Base-by-base conservation (phyloP, 2,329 filamentous ascomycete genomes). In the Phyllosticta citribraziliensis region DNA sequence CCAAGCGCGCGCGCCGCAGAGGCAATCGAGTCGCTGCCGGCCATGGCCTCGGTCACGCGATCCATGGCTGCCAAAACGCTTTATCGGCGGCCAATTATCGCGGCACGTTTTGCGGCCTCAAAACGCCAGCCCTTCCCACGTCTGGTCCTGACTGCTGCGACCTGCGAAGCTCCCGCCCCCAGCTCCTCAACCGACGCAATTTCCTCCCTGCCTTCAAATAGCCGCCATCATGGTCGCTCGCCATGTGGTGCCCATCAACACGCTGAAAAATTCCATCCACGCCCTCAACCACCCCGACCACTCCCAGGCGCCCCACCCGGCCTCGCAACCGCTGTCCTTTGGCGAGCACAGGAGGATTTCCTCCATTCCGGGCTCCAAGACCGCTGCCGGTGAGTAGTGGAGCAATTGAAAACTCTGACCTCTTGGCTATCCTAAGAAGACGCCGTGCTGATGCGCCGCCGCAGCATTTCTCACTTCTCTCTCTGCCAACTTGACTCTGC, bases 381-480 rank as follows among this genome's bases (percentile, higher is more conserved):
- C 73, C 27, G 72, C 70, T 63, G 73, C 73, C 63, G 72, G 73
- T 74, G 69, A 65, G 72, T 72, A 63, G n/a, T 56, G 53, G 51
- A 61, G 50, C 19, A 17, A 17, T 22, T 35, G 27, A 47, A 40
- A 40, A 30, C 5, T 40, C 55, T 19, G 17, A 10, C 14, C 52
- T 51, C 6, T 52, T 33, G 22, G n/a, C 35, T 30, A 35, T 12
- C 27, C 51, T 19, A n/a, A n/a, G n/a, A n/a, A 35, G 24, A n/a
- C 52, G 50, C 58, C 11, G n/a, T 14, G 58, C 58, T 60, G 11
- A 60, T 27, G 51, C 11, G 35, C 24, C 47, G 35, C 24, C 51
- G 56, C 73, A 94, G 89, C 89, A 25, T 94, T 94, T 78, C 88
- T 94, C 74, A 88, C 85, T 61, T 93, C 90, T 67, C 81, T 94